Base-by-base conservation (phyloP, 2,329 filamentous ascomycete genomes). In the Colletotrichum tabaci region DNA sequence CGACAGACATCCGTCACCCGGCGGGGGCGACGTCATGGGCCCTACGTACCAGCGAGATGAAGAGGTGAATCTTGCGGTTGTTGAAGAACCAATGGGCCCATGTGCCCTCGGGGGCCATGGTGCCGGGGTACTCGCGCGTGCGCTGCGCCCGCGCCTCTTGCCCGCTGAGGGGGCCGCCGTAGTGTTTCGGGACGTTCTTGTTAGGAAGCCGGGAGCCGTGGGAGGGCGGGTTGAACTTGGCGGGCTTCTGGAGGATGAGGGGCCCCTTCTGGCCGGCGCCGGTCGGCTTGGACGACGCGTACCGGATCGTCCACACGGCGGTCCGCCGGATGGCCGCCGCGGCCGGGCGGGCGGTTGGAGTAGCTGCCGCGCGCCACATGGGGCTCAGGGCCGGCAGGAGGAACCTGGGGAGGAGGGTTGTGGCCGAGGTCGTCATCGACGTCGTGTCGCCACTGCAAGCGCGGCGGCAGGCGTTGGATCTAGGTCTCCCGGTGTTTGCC, bases 201-300 rank as follows among this genome's bases (percentile, higher is more conserved):
- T 88, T 87, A 6, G 88, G 86, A 42, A 94, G 87, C 8, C 93
- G 87, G 26, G 93, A 86, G 15, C 93, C 92, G 81, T 98, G 96
- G 0, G 96, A 98, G 0, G 96, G 96, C 2, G 96, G 96, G 58
- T 94, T 94, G 87, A 98, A 98, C 80, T 92, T 93, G 77, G 93
- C 89, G 30, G 96, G 96, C 82, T 98, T 94, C 77, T 94, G 94
- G 74, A 99, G 91, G 6, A 94, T 88, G 73, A 91, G 87, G 46
- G 90, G 89, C n/a, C 58, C 68, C 78, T 92, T 93, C 74, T 82
- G 83, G 23, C 42, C 60, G 16, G 63, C 42, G 12, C 23, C 56
- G 26, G 46, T 30, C 49, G 69, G 76, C 76, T 74, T 77, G 74
- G 61, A 76, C 52, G 81, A 83, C 46, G 80, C 80, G 74, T 83